Base-by-base conservation (phyloP, 139 green algal genomes). In the Tetraselmis chui region DNA sequence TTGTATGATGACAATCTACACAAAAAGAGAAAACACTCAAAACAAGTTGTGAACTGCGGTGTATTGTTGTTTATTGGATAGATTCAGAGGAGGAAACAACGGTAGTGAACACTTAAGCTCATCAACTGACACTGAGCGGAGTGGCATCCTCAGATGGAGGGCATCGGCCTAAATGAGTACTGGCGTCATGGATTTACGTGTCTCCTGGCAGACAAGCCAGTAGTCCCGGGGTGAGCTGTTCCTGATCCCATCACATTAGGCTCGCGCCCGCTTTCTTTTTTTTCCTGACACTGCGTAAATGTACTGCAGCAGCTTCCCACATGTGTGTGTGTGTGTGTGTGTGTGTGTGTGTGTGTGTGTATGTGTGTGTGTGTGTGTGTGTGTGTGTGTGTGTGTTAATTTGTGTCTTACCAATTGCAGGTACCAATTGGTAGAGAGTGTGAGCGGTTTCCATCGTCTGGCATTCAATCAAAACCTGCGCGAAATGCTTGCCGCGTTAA, bases 321-420 rank as follows among this genome's bases (percentile, higher is more conserved):
- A 31, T 79, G 77, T 0, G 23, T 89, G 25, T 28, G 29, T n/a
- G n/a, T n/a, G n/a, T n/a, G n/a, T n/a, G n/a, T n/a, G n/a, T n/a
- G n/a, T n/a, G n/a, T n/a, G n/a, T n/a, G n/a, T n/a, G n/a, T n/a
- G n/a, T n/a, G n/a, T n/a, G n/a, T n/a, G n/a, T 23, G 0, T 27
- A 18, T n/a, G 78, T 2, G 58, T 85, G 28, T 81, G 90, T 23
- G 25, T 77, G 5, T 0, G 28, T 18, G 27, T 23, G 29, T 29
- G 45, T 0, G 91, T n/a, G n/a, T n/a, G n/a, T n/a, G n/a, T n/a
- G n/a, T n/a, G n/a, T n/a, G n/a, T n/a, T n/a, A n/a, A n/a, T 91
- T 59, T 83, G 85, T 23, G 89, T 89, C 59, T 24, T 93, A 31
- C 24, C 92, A 29, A 87, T 82, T 31, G 86, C 85, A 30, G 89